Evolutionary conservation across 1,284 basidiomycete species (phyloP).

Genomic region (Moesziomyces sp.): DNA sequence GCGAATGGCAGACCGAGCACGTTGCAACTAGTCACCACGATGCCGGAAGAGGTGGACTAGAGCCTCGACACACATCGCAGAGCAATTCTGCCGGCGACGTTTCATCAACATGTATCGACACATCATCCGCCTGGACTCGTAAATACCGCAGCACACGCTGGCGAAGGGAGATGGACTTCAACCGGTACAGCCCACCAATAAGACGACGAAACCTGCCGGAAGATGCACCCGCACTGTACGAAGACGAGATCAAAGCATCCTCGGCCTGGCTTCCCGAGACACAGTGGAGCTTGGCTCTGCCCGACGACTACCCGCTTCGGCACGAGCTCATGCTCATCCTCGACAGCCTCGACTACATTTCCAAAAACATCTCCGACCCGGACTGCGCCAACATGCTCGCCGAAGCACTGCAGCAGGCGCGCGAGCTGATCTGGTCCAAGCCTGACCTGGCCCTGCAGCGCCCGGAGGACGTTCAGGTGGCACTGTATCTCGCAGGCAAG

Average conservation of each 20-base stretch:
- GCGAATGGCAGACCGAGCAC: not conserved
- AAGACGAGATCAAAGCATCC: constrained; percentile 33
- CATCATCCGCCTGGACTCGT: constrained; percentile 18
- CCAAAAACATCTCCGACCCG: constrained; percentile 15
- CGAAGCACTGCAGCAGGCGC: constrained; percentile 26
- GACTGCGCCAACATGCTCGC: constrained; percentile 12
- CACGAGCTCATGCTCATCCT: constrained; percentile 38
- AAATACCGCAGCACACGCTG: constrained; percentile 32
- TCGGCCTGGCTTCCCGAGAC: constrained; percentile 30
- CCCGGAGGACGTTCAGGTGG: constrained; percentile 9
- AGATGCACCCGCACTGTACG: constrained; percentile 33
- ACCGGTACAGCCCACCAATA: constrained; percentile 23
- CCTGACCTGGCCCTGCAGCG: constrained; percentile 1
- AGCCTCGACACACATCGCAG: not conserved
- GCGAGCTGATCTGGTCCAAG: constrained; percentile 27
- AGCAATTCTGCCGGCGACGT: not conserved
- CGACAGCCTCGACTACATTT: constrained; percentile 34
- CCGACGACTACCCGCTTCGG: constrained; percentile 22
- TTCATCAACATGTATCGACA: not conserved
- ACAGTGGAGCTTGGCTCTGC: constrained; percentile 11
- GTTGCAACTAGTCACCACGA: too few relatives aligned
- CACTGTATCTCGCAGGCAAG: constrained; percentile 31
- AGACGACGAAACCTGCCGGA: constrained; percentile 23
- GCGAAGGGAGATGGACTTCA: constrained; percentile 40
- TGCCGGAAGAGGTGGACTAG: not conserved